phyloP scores from a whole-genome alignment of 2,329 filamentous ascomycete species.

The Colletotrichum higginsianum region DNA sequence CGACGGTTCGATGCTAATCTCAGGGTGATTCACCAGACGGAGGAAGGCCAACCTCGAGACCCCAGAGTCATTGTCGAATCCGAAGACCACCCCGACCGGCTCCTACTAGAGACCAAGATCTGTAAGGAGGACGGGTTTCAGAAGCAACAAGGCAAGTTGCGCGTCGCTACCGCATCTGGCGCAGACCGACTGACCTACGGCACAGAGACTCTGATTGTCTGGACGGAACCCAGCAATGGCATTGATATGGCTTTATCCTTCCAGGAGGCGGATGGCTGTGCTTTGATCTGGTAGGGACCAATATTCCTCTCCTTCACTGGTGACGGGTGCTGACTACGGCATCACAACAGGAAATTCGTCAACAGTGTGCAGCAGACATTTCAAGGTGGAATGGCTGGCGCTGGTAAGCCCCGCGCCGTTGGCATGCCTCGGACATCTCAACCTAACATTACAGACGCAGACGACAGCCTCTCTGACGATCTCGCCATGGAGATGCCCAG shows the following conservation, averaged over 20 bases:
- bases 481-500: slow-evolving; percentile 80
- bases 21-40: slow-evolving; percentile 58
- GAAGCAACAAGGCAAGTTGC: slow-evolving; percentile 88
- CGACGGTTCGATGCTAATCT: slow-evolving; percentile 22
- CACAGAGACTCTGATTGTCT: slow-evolving; percentile 95
- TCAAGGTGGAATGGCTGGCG: slow-evolving; percentile 69
- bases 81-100: slow-evolving; percentile 88
- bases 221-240: slow-evolving; percentile 88
- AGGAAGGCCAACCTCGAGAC: slow-evolving; percentile 78
- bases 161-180: slow-evolving; percentile 47
- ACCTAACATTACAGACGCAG: slow-evolving; percentile 59
- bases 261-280: slow-evolving; percentile 95
- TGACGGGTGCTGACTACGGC: slow-evolving; percentile 6
- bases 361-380: slow-evolving; percentile 86
- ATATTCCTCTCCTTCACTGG: slow-evolving; percentile 36
- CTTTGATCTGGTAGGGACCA: slow-evolving; percentile 83
- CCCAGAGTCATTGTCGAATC: slow-evolving; percentile 92
- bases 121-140: slow-evolving; percentile 96
- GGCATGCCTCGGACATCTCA: neutral
- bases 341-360: slow-evolving; percentile 84
- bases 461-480: slow-evolving; percentile 92
- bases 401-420: slow-evolving; percentile 64
- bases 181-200: slow-evolving; percentile 47
- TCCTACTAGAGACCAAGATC: slow-evolving; percentile 90
- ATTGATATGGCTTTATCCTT: slow-evolving; percentile 99